A percentile compares a stretch with the other conserved stretches of the same genome.
Evolutionary conservation across 768 basidiomycete genomes (phyloP).

Genomic region (Cyclocybe aegerita): DNA sequence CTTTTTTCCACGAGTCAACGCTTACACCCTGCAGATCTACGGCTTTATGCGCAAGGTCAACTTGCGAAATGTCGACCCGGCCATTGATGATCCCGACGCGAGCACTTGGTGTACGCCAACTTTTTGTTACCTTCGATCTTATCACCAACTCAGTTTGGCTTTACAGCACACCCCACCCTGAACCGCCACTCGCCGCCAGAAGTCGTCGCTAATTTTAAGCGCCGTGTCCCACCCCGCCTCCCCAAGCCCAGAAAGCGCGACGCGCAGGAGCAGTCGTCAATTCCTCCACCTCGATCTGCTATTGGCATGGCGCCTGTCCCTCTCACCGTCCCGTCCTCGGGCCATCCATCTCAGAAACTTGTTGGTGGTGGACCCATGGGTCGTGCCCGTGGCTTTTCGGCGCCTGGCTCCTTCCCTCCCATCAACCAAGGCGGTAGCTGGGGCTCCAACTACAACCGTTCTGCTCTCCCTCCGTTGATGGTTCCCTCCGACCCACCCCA

Average conservation of each 20-base stretch:
- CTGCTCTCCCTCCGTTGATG: slow-evolving; percentile 76
- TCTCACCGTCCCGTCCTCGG: slow-evolving; percentile 58
- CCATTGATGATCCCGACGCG: slow-evolving; percentile 93
- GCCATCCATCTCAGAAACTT: slow-evolving; percentile 36
- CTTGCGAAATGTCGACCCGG: slow-evolving; percentile 91
- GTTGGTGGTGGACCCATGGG: slow-evolving; percentile 38
- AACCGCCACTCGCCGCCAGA: slow-evolving; percentile 89
- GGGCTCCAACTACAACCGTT: slow-evolving; percentile 58
- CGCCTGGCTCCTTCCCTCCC: slow-evolving; percentile 78
- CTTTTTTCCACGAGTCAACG: slow-evolving; percentile 13
- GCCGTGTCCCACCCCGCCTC: slow-evolving; percentile 89
- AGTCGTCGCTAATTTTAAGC: slow-evolving; percentile 92
- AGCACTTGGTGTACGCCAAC: slow-evolving; percentile 89
- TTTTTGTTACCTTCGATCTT: slow-evolving; percentile 13
- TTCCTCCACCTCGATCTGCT: slow-evolving; percentile 77
- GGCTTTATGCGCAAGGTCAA: slow-evolving; percentile 99
- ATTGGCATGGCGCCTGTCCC: slow-evolving; percentile 69
- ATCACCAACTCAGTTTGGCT: slow-evolving; percentile 13
- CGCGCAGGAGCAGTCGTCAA: slow-evolving; percentile 61
- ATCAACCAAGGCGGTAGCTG: slow-evolving; percentile 62
- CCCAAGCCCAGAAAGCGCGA: slow-evolving; percentile 87
- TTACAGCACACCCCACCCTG: slow-evolving; percentile 78
- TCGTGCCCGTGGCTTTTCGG: slow-evolving; percentile 78
- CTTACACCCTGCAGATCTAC: slow-evolving; percentile 67
- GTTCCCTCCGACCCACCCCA: slow-evolving; percentile 76